Evolutionary conservation across 2,329 filamentous ascomycete species (phyloP), one percentile per base, ranked within the genome.

Genomic region (Botryosphaeria dothidea): DNA sequence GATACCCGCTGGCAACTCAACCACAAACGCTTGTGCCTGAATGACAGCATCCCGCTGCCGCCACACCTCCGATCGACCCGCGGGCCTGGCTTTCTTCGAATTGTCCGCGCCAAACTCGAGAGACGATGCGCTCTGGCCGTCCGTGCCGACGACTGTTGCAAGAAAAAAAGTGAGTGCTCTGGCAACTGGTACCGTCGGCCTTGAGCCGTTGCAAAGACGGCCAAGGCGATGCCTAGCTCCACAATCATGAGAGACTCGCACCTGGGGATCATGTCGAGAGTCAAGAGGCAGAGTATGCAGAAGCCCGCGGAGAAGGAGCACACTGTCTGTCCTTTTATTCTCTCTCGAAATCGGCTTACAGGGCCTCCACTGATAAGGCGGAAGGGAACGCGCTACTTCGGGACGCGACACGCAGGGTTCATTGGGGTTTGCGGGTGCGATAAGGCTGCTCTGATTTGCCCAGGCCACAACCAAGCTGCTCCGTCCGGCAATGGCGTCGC

Each of bases 291-390:
- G 21, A 23, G 8, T 6, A 34, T 38, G 49, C 31, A 31, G 19
- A 4, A 23, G 8, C 25, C 62, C 62, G 62, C 62, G 62, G 62
- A 64, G 62, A 64, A 64, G 62, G 62, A 36, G 43, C 52, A 27
- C 45, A 15, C n/a, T 25, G 43, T 15, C 17, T 11, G 25, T 27
- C 23, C 21, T 21, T 41, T 58, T 64, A 36, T 41, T 58, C 31
- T 45, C 7, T 29, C 52, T 58, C 29, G 51, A 34, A 57, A 56
- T 38, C 29, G 49, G 38, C 58, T 46, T 43, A 61, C 31, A 21
- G 27, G 41, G 41, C 46, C 9, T 19, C 29, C 19, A 31, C 43
- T 64, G 51, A 64, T 64, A 64, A 58, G 62, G 17, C 29, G 21
- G 38, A 25, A 29, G 46, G 21, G 38, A 36, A 58, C 43, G 34